phyloP scores from a whole-genome alignment of 2,329 filamentous ascomycete species.

The Nigrograna mackinnonii region DNA sequence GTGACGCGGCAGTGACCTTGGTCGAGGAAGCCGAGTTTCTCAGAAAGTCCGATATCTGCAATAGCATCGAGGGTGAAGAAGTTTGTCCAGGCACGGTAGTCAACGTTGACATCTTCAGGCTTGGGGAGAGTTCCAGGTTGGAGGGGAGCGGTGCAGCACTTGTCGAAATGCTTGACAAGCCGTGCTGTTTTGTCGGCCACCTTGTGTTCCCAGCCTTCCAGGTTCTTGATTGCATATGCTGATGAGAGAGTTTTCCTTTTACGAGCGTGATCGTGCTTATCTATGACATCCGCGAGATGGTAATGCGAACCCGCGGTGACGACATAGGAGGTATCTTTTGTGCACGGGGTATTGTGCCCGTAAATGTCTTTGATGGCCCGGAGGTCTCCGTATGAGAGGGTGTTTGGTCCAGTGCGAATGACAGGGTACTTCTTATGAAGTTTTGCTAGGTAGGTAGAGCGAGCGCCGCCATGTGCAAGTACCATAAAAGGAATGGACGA shows the following conservation, averaged over 20 bases:
- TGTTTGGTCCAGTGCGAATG: slow-evolving; percentile 34
- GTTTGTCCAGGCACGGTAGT: slow-evolving; percentile 57
- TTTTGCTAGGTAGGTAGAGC: slow-evolving; percentile 47
- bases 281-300: slow-evolving; percentile 57
- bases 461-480: slow-evolving; percentile 47
- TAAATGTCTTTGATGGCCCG: slow-evolving; percentile 54
- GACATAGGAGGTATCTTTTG: slow-evolving; percentile 54
- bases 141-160: slow-evolving; percentile 44
- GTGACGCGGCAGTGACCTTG: slow-evolving; percentile 50
- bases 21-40: slow-evolving; percentile 57
- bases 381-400: slow-evolving; percentile 33
- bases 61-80: slow-evolving; percentile 63
- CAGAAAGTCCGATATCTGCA: slow-evolving; percentile 58
- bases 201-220: slow-evolving; percentile 59
- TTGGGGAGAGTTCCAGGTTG: slow-evolving; percentile 20
- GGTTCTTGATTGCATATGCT: slow-evolving; percentile 58
- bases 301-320: slow-evolving; percentile 52
- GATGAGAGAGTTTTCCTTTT: slow-evolving; percentile 56
- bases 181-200: slow-evolving; percentile 56
- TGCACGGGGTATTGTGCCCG: slow-evolving; percentile 55
- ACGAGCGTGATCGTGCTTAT: slow-evolving; percentile 55
- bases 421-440: slow-evolving; percentile 54
- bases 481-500: slow-evolving; percentile 53
- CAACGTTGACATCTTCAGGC: slow-evolving; percentile 49
- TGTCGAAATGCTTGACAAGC: slow-evolving; percentile 50